These are phyloP conservation scores for Nissolia schottii DNA, from an alignment of 306 rosid genomes.

Conservation along the genomic window DNA sequence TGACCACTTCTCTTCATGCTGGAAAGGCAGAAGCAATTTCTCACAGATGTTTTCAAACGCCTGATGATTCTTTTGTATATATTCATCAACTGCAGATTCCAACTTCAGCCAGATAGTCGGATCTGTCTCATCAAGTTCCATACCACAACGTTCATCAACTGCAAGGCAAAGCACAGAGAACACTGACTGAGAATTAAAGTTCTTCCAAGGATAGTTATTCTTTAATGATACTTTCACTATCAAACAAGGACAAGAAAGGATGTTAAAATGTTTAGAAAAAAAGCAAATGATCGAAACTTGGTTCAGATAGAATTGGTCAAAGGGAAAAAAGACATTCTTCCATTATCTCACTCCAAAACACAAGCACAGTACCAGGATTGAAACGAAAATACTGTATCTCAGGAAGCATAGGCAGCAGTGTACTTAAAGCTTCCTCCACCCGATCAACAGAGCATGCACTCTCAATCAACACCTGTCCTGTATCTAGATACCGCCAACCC, in stretches of 20 bases:
- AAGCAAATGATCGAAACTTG: slow-evolving; percentile 7
- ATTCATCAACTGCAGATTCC: slow-evolving; percentile 84
- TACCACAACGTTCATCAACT: slow-evolving; percentile 98
- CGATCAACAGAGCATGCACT: slow-evolving; percentile 98
- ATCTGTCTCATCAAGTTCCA: slow-evolving; percentile 99
- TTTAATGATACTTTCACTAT: slow-evolving; percentile 9
- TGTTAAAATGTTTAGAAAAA: neutral
- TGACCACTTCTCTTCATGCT: slow-evolving; percentile 67
- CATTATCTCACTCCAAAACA: slow-evolving; percentile 1
- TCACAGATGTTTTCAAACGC: slow-evolving; percentile 76
- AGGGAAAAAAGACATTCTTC: slow-evolving; percentile 3
- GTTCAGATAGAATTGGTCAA: slow-evolving; percentile 11
- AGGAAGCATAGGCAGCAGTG: slow-evolving; percentile 96
- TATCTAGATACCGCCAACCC: slow-evolving; percentile 98
- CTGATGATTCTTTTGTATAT: slow-evolving; percentile 60
- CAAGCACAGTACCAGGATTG: slow-evolving; percentile 71
- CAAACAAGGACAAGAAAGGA: slow-evolving; percentile 14
- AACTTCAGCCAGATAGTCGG: slow-evolving; percentile 87
- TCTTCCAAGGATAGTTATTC: slow-evolving; percentile 21
- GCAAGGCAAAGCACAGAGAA: slow-evolving; percentile 34
- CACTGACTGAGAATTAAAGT: slow-evolving; percentile 26
- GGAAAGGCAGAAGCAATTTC: slow-evolving; percentile 80
- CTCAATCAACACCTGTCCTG: slow-evolving; percentile 96
- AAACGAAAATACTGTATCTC: slow-evolving; percentile 92
- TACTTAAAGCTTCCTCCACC: slow-evolving; percentile 93